Base-by-base conservation (phyloP, 768 basidiomycete species). In the Tubosaeta sp. region DNA sequence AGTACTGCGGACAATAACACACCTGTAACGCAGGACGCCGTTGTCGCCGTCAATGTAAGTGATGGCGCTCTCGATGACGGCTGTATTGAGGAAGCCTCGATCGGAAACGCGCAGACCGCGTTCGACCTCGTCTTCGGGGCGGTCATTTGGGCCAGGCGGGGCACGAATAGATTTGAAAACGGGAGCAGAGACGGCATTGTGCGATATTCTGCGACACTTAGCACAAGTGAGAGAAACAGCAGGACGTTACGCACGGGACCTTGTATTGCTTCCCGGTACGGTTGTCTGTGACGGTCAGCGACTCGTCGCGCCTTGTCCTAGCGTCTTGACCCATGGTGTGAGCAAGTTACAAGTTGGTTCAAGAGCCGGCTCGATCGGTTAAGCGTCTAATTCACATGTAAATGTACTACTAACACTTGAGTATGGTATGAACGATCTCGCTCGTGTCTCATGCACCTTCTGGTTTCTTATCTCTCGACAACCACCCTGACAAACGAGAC, bases 41-140 rank as follows among this genome's bases (percentile, higher is more conserved):
- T 80, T 85, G 17, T 93, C 89, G 43, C 93, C 93, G 63, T 95
- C 92, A 57, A 95, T 95, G 59, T 85, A 95, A 0, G 92, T 94
- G 60, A 95, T 94, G 61, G 80, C 71, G 58, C 88, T 91, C 58
- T 82, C 73, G 52, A 91, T 78, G 48, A 91, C 87, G 43, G 88
- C 88, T 6, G 89, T 91, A 57, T 91, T 91, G 66, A 91, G 65
- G 69, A 88, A 93, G 13, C 88, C 90, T 68, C 81, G 83, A 72
- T 92, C 90, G 25, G 81, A 72, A 16, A 93, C 82, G 31, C 90
- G 82, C 19, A 94, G 72, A 0, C 91, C 91, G 54, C 84, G 88
- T 69, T 85, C 79, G 0, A 88, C 85, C 72, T 91, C 88, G 67
- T 91, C 85, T 76, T 93, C 90, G 53, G 81, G 80, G 31, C 85